Percentiles rank a stretch among this genome's conserved stretches.
phyloP scores from a whole-genome alignment of 192 early-diverging fungal species.

The Linnemannia elongata region DNA sequence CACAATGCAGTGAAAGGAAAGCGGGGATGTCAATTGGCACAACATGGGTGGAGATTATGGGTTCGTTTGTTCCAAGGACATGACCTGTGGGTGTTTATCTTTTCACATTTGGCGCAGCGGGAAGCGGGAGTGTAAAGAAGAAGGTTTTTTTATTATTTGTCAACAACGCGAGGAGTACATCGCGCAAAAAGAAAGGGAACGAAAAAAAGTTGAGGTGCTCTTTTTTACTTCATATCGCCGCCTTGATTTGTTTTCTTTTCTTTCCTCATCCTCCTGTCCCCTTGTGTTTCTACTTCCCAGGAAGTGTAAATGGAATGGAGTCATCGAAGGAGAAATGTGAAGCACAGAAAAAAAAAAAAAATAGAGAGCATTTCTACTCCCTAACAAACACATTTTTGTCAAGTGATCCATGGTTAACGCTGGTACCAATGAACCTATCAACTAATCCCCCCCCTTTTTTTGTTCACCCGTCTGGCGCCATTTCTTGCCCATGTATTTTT shows the following conservation, averaged over 20 bases:
- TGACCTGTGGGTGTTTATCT: background rate
- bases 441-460: background rate
- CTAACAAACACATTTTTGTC: background rate
- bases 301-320: background rate
- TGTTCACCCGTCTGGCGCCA: background rate
- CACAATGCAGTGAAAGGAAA: background rate
- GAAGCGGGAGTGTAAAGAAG: background rate
- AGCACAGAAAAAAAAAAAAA: background rate
- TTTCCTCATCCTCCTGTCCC: background rate
- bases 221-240: background rate
- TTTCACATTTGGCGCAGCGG: background rate
- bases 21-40: background rate
- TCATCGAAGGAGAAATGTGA: background rate
- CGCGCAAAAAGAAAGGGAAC: background rate
- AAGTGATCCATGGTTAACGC: background rate
- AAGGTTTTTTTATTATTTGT: background rate
- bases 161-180: background rate
- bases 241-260: background rate
- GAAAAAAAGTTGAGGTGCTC: background rate
- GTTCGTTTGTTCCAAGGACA: background rate
- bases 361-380: background rate
- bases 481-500: background rate
- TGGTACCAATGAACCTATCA: background rate
- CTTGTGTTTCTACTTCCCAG: background rate
- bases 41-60: background rate